phyloP scores from a whole-genome alignment of 2,329 filamentous ascomycete species.

The Aquanectria penicillioides region DNA sequence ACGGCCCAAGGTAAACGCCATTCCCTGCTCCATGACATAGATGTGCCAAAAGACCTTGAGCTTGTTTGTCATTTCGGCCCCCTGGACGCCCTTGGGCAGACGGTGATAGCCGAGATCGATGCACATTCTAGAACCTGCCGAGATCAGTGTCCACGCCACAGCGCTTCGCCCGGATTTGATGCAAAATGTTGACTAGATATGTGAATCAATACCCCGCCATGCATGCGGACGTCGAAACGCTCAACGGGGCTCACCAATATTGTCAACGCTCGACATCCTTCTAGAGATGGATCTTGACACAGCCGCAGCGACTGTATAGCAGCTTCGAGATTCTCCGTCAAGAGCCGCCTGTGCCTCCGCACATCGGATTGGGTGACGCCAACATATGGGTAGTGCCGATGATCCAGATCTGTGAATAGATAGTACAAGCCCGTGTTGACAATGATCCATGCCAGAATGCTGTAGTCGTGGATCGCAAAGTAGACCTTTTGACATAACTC shows the following conservation, averaged over 20 bases:
- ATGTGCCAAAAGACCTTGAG: not conserved
- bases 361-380: not conserved
- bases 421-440: not conserved
- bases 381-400: not conserved
- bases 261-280: not conserved
- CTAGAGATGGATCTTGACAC: not conserved
- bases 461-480: not conserved
- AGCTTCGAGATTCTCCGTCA: not conserved
- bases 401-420: not conserved
- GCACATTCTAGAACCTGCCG: slow-evolving; percentile 5
- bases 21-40: not conserved
- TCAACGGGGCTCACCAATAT: not conserved
- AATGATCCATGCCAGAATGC: not conserved
- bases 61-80: not conserved
- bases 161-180: slow-evolving; percentile 1
- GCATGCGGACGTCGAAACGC: too few relatives aligned
- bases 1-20: not conserved
- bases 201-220: not conserved
- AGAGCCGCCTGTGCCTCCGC: not conserved
- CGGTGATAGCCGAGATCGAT: not conserved
- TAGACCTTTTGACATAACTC: not conserved
- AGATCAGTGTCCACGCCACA: not conserved
- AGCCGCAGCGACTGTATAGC: not conserved
- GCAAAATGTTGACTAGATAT: slow-evolving; percentile 2
- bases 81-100: not conserved